phyloP scores from a whole-genome alignment of 345 rosid genomes.

The Salix koriyanagi region DNA sequence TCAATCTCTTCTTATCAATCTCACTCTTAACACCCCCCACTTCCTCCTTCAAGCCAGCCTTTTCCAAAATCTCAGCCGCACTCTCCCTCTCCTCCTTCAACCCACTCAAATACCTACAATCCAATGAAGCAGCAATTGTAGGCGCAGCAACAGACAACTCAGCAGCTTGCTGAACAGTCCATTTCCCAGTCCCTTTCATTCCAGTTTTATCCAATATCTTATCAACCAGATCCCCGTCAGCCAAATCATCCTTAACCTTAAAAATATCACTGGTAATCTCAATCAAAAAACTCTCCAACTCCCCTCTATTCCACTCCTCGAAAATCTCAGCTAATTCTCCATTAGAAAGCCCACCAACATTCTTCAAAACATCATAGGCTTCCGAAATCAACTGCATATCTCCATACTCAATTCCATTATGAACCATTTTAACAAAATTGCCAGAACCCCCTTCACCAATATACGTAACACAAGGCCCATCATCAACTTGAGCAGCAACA shows the following conservation, averaged over 20 bases:
- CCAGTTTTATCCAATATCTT: slow-evolving; percentile 96
- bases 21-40: slow-evolving; percentile 37
- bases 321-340: slow-evolving; percentile 70
- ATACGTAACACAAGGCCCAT: slow-evolving; percentile 95
- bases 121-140: slow-evolving; percentile 89
- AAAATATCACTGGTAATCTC: slow-evolving; percentile 89
- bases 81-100: slow-evolving; percentile 84
- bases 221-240: slow-evolving; percentile 75
- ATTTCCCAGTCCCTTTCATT: slow-evolving; percentile 97
- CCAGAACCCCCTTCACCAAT: slow-evolving; percentile 98
- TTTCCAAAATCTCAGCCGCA: slow-evolving; percentile 53
- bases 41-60: slow-evolving; percentile 84
- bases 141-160: slow-evolving; percentile 98
- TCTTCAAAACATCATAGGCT: slow-evolving; percentile 90
- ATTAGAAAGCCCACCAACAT: slow-evolving; percentile 71
- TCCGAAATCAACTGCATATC: slow-evolving; percentile 95
- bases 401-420: slow-evolving; percentile 98
- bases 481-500: slow-evolving; percentile 95
- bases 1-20: slow-evolving; percentile 74
- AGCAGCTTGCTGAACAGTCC: slow-evolving; percentile 98
- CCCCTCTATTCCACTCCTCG: slow-evolving; percentile 74
- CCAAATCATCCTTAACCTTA: slow-evolving; percentile 65
- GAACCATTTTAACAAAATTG: slow-evolving; percentile 95
- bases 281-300: slow-evolving; percentile 82
- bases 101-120: slow-evolving; percentile 85